These are phyloP conservation scores for Ophiorrhiza pumila DNA, from an alignment of 257 asterid species.

Conservation along the genomic window DNA sequence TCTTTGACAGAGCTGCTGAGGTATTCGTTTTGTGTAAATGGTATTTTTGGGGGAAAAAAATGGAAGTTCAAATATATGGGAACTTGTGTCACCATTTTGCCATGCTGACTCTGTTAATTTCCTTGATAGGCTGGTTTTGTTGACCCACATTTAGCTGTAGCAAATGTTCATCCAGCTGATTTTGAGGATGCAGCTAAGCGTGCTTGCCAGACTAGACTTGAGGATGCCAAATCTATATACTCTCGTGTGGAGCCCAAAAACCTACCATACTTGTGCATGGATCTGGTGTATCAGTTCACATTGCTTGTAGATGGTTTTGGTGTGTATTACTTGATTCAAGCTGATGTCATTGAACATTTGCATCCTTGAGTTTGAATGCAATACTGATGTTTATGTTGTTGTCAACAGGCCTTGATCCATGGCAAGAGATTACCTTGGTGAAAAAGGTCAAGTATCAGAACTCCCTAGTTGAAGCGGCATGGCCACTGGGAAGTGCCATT, in stretches of 20 bases:
- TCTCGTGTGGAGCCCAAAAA: constrained; percentile 59
- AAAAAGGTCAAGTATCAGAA: constrained; percentile 39
- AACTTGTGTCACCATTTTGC: neutral
- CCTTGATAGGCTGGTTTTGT: constrained; percentile 72
- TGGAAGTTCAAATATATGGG: neutral
- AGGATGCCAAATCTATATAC: constrained; percentile 54
- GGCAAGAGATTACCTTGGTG: constrained; percentile 44
- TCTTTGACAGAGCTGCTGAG: constrained; percentile 97
- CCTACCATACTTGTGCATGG: constrained; percentile 94
- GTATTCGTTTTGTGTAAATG: constrained; percentile 33
- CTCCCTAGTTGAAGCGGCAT: constrained; percentile 46
- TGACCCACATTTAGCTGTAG: constrained; percentile 63
- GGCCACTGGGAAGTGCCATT: constrained; percentile 52
- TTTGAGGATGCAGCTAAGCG: constrained; percentile 81
- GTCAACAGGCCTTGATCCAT: constrained; percentile 36
- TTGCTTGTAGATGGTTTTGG: constrained; percentile 96
- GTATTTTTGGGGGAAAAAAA: neutral
- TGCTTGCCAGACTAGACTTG: constrained; percentile 70
- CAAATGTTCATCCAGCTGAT: constrained; percentile 75
- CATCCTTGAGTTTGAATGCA: neutral
- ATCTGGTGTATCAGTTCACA: constrained; percentile 79
- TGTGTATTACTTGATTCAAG: constrained; percentile 28
- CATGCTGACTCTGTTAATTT: neutral
- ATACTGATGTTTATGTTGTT: neutral
- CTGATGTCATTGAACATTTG: no score